Evolutionary conservation across 208 protist genomes (phyloP), one percentile per base, ranked within the genome.

Genomic region (Herpetomonas samuelpessoai): DNA sequence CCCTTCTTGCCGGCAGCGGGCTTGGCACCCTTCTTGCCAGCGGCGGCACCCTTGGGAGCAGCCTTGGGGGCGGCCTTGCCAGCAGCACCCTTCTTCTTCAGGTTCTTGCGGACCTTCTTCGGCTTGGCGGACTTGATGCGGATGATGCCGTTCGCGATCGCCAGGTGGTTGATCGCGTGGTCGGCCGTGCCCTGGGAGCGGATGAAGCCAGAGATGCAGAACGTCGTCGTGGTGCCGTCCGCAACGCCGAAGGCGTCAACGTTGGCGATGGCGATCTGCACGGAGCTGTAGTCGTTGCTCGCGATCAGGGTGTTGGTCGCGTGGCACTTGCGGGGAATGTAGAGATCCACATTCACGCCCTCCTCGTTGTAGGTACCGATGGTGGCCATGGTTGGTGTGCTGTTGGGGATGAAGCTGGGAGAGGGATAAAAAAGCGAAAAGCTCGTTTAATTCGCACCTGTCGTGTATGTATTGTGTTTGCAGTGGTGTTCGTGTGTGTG

Each of bases 291-390:
- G 79, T 99, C 97, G 66, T 88, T 95, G 41, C 95, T 92, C 56
- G 68, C 58, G 73, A 99, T 98, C 44, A 98, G 81, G 64, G 74
- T 77, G 88, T 97, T 97, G 52, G 97, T 98, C 73, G 96, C 93
- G 66, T 96, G 94, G 93, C 97, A 98, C 85, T 98, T 98, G 74
- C 97, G 87, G 53, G 97, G 97, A 72, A 97, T 96, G 89, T 98
- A 98, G 29, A 98, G 76, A 65, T 98, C 97, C 59, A 98, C 86
- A 57, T 89, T 94, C 50, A 86, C 71, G 51, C 88, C 91, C 67
- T 95, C 88, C 60, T 92, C 90, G 83, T 98, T 98, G 79, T 81
- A 79, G 25, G 76, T 92, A 69, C 88, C 88, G 58, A 95, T 94
- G 71, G 83, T 77, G 64, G 82, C 71, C 87, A 94, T 94, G 66